phyloP scores from a whole-genome alignment of 2,329 filamentous ascomycete species.

The Neonectria neomacrospora region DNA sequence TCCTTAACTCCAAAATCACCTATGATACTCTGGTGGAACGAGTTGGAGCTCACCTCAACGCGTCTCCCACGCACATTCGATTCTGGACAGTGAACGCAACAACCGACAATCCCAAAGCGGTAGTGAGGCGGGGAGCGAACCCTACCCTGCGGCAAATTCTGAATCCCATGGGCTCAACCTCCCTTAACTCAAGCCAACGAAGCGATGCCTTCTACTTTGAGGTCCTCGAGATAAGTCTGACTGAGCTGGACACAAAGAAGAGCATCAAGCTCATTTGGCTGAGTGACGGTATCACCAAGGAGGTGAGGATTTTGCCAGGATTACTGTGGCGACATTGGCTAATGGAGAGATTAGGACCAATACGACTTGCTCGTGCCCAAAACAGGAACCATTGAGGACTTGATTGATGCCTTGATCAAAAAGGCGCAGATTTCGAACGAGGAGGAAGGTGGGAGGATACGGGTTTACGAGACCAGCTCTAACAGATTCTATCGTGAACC shows the following conservation, averaged over 20 bases:
- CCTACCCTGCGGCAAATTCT: slow-evolving; percentile 84
- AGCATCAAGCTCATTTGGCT: slow-evolving; percentile 84
- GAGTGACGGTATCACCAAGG: slow-evolving; percentile 90
- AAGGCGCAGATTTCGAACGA: slow-evolving; percentile 85
- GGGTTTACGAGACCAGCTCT: slow-evolving; percentile 84
- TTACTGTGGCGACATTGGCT: background rate
- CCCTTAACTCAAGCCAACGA: slow-evolving; percentile 76
- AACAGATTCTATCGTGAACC: slow-evolving; percentile 88
- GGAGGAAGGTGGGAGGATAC: slow-evolving; percentile 72
- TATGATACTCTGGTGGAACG: slow-evolving; percentile 90
- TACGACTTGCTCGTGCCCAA: slow-evolving; percentile 89
- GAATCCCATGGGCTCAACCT: slow-evolving; percentile 73
- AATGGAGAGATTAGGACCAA: slow-evolving; percentile 65
- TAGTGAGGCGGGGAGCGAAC: slow-evolving; percentile 77
- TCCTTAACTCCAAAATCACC: slow-evolving; percentile 85
- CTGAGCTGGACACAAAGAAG: slow-evolving; percentile 94
- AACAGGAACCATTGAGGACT: slow-evolving; percentile 81
- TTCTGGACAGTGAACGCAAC: slow-evolving; percentile 87
- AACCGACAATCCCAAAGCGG: slow-evolving; percentile 79
- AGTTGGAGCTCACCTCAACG: slow-evolving; percentile 79
- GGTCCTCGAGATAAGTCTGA: slow-evolving; percentile 91
- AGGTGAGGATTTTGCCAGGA: slow-evolving; percentile 63
- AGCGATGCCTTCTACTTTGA: slow-evolving; percentile 90
- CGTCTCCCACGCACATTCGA: slow-evolving; percentile 87
- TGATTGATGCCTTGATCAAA: slow-evolving; percentile 80